A percentile compares a stretch with the other conserved stretches of the same genome.
phyloP scores from a whole-genome alignment of 169 alveolate genomes.

The Perkinsus chesapeaki region DNA sequence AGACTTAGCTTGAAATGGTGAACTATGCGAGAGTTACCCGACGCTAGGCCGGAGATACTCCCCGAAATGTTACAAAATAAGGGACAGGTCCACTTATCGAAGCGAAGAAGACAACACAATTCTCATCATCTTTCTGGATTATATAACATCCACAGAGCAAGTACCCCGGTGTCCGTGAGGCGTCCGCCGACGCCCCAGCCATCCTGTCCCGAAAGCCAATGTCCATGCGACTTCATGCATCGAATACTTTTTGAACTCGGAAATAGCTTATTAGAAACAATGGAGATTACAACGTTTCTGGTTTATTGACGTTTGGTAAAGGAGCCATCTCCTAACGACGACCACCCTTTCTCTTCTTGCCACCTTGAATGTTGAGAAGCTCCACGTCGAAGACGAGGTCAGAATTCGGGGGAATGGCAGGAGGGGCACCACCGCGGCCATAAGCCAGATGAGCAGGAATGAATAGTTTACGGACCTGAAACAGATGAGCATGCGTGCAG shows the following conservation, averaged over 20 bases:
- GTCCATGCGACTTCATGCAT: too few relatives aligned
- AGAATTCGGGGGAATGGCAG: conserved; percentile 1
- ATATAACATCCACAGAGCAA: background rate
- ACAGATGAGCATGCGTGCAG: background rate
- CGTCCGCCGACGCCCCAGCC: too few relatives aligned
- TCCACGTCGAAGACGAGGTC: background rate
- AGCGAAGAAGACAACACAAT: background rate
- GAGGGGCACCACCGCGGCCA: conserved; percentile 8
- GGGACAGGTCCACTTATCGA: background rate
- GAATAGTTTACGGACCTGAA: background rate
- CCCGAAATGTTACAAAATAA: background rate
- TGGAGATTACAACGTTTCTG: background rate
- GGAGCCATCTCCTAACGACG: background rate
- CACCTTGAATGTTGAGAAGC: background rate
- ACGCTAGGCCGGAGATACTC: background rate
- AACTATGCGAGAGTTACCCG: background rate
- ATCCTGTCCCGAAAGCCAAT: too few relatives aligned
- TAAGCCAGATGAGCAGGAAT: conserved; percentile 10
- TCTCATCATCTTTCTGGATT: background rate
- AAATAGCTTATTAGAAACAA: background rate
- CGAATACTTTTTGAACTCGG: background rate
- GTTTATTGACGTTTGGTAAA: background rate
- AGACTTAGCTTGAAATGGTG: background rate
- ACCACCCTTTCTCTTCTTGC: background rate
- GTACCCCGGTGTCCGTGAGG: too few relatives aligned